Conservation (phyloP, 192 early-diverging fungal species). For the Polychytrium aggregatum region DNA sequence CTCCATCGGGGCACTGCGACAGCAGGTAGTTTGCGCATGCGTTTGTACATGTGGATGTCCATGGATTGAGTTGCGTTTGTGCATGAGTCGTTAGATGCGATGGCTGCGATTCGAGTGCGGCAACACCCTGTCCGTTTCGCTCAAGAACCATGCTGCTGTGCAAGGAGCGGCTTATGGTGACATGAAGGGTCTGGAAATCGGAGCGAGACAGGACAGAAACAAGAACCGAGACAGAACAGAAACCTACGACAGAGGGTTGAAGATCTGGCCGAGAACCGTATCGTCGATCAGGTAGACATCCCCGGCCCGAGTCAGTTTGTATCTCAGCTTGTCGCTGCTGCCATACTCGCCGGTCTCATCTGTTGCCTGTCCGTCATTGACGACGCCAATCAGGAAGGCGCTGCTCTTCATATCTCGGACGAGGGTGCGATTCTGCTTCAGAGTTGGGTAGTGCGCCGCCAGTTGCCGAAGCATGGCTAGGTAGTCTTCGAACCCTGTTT, state of each 20-base stretch:
- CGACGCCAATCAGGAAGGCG: slow-evolving; percentile 57
- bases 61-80: too few relatives aligned
- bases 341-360: slow-evolving; percentile 11
- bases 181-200: too few relatives aligned
- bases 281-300: slow-evolving; percentile 78
- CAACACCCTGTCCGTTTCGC: too few relatives aligned
- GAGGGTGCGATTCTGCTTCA: slow-evolving; percentile 25
- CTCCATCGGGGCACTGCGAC: slow-evolving; percentile 52
- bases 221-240: neutral
- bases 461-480: slow-evolving; percentile 58
- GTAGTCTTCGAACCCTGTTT: slow-evolving; percentile 53
- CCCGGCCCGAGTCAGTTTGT: slow-evolving; percentile 49
- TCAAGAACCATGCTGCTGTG: too few relatives aligned
- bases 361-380: slow-evolving; percentile 16
- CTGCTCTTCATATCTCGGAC: slow-evolving; percentile 43
- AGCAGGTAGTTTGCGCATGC: neutral
- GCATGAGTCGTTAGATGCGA: too few relatives aligned
- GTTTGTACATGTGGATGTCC: neutral
- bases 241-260: slow-evolving; percentile 42
- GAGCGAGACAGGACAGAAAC: too few relatives aligned
- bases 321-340: slow-evolving; percentile 24
- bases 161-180: too few relatives aligned
- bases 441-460: slow-evolving; percentile 49
- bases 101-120: too few relatives aligned
- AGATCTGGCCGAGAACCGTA: slow-evolving; percentile 55